These are phyloP conservation scores for Trichoderma virens DNA, from an alignment of 495 filamentous ascomycete species.

Conservation along the genomic window DNA sequence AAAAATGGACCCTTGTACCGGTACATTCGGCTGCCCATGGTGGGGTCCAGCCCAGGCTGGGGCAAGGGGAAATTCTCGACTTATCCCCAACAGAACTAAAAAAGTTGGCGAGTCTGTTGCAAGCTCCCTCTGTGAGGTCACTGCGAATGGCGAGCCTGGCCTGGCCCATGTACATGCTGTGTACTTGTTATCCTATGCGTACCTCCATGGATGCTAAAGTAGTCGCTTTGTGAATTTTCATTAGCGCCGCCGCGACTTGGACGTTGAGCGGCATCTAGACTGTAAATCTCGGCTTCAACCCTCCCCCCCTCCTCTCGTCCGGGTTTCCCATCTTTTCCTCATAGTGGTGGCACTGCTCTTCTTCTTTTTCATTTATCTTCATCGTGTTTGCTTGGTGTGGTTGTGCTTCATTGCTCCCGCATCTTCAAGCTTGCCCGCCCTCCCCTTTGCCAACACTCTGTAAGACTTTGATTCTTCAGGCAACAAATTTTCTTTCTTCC, in stretches of 20 bases:
- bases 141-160: neutral
- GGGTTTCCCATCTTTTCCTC: neutral
- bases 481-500: neutral
- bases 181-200: neutral
- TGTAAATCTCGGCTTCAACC: constrained; percentile 1
- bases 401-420: constrained; percentile 2
- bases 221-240: constrained; percentile 1
- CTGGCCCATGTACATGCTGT: neutral
- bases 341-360: neutral
- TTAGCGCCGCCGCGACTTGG: constrained; percentile 5
- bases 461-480: constrained; percentile 7
- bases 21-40: neutral
- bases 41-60: neutral
- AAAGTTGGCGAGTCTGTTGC: constrained; percentile 6
- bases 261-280: constrained; percentile 8
- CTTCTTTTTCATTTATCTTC: neutral
- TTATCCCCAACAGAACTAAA: constrained; percentile 14
- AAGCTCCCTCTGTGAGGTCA: neutral
- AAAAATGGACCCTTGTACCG: neutral
- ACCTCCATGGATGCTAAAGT: neutral
- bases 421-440: neutral
- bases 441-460: neutral
- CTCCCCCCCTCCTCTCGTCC: constrained; percentile 4
- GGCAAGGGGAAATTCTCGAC: constrained; percentile 8
- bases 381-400: neutral